phyloP scores from a whole-genome alignment of 2,329 filamentous ascomycete genomes.

The Cytospora schulzeri region DNA sequence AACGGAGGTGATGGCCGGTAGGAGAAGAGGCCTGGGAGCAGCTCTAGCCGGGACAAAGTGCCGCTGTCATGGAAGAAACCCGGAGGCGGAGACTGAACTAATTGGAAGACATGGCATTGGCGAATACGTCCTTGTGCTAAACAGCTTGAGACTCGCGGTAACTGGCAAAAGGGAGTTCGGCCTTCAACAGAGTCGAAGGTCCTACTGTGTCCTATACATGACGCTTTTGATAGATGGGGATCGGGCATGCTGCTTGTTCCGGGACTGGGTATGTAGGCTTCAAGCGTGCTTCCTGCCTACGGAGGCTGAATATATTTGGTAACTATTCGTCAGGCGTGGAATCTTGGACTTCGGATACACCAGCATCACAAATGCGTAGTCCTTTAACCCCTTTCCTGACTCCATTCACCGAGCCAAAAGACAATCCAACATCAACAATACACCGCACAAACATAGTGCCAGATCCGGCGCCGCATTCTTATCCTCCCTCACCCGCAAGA shows the following conservation, averaged over 20 bases:
- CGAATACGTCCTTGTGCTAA: neutral
- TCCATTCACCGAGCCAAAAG: neutral
- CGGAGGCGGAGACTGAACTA: neutral
- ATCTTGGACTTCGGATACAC: too few relatives aligned
- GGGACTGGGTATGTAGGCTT: too few relatives aligned
- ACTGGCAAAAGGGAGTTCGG: neutral
- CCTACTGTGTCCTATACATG: neutral
- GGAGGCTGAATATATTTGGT: too few relatives aligned
- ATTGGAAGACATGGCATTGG: neutral
- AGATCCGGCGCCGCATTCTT: slow-evolving; percentile 18
- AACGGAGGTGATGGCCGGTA: neutral
- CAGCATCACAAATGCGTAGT: neutral
- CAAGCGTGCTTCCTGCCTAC: too few relatives aligned
- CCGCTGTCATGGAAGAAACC: neutral
- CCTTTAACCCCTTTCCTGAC: neutral
- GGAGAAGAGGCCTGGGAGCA: neutral
- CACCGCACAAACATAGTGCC: slow-evolving; percentile 11
- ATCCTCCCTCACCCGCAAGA: slow-evolving; percentile 25
- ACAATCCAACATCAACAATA: slow-evolving; percentile 3
- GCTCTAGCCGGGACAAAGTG: neutral
- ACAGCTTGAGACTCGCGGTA: neutral
- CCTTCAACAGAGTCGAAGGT: neutral
- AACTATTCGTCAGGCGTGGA: too few relatives aligned
- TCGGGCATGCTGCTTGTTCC: too few relatives aligned
- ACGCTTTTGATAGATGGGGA: neutral